Evolutionary conservation across 1,284 basidiomycete species (phyloP).

Genomic region (Ganoderma meredithae): DNA sequence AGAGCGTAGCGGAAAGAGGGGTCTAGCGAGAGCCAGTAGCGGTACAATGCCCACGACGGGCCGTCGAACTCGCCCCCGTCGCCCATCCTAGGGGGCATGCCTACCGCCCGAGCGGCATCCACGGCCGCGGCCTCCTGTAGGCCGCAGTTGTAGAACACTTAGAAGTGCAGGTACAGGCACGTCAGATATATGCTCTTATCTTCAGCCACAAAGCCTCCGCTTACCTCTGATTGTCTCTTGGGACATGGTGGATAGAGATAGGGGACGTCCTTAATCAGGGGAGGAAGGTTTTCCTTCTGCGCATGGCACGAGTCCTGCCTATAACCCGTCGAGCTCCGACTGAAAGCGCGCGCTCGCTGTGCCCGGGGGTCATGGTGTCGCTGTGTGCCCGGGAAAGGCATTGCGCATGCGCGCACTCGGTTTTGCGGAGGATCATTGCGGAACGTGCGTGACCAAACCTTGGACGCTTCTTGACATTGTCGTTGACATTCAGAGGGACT

Average conservation of each 20-base stretch:
- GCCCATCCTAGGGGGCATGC: conserved; percentile 3
- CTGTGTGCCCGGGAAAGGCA: background rate
- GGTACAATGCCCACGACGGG: conserved; percentile 12
- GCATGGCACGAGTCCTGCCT: background rate
- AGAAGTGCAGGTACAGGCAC: background rate
- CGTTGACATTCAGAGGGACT: background rate
- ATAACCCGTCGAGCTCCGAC: conserved; percentile 1
- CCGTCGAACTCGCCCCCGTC: conserved; percentile 6
- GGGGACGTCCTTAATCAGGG: background rate
- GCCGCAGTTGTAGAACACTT: conserved; percentile 15
- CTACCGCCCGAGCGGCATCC: conserved; percentile 5
- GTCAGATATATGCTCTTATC: background rate
- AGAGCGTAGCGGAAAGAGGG: background rate
- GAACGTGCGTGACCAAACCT: background rate
- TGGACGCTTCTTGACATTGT: background rate
- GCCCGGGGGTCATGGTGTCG: background rate
- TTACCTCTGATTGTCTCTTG: conserved; percentile 7
- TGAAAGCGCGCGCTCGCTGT: background rate
- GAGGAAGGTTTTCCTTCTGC: background rate
- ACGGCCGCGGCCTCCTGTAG: conserved; percentile 5
- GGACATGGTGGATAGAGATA: background rate
- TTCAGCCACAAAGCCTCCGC: background rate
- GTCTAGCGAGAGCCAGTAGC: conserved; percentile 8
- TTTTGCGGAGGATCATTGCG: conserved; percentile 8
- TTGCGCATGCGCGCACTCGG: background rate